A percentile compares a stretch with the other conserved stretches of the same genome.
Evolutionary conservation across 1,139 yeast species (phyloP).

Genomic region (Zygosaccharomyces sapae): DNA sequence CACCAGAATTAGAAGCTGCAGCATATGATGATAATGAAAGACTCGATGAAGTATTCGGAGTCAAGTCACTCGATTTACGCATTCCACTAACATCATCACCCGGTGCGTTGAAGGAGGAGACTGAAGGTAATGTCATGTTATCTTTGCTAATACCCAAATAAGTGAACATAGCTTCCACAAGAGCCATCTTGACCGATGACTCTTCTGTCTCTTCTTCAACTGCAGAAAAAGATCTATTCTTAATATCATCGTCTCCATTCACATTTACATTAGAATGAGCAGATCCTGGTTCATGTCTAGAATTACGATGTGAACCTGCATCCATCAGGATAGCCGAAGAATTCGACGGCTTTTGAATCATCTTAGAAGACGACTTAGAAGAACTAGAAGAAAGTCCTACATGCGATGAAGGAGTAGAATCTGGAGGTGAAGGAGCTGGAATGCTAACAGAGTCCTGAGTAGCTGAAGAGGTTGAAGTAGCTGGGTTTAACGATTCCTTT

Average conservation of each 20-base stretch:
- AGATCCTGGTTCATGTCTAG: conserved; percentile 6
- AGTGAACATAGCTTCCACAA: conserved; percentile 71
- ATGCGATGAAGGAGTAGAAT: conserved; percentile 9
- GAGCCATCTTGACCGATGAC: conserved; percentile 59
- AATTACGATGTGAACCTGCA: conserved; percentile 2
- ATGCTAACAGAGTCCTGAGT: conserved; percentile 5
- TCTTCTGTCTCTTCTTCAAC: conserved; percentile 74
- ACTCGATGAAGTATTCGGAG: conserved; percentile 9
- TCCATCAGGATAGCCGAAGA: conserved; percentile 12
- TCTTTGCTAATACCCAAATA: conserved; percentile 62
- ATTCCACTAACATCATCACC: conserved; percentile 4
- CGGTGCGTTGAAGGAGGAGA: conserved; percentile 4
- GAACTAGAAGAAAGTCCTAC: conserved; percentile 5
- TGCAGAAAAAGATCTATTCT: conserved; percentile 44
- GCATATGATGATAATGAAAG: conserved; percentile 15
- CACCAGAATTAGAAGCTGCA: conserved; percentile 18
- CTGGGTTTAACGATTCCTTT: conserved; percentile 32
- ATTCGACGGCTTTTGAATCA: conserved; percentile 7
- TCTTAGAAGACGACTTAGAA: conserved; percentile 8
- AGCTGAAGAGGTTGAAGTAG: conserved; percentile 2
- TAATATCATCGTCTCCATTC: conserved; percentile 31
- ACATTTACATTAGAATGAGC: conserved; percentile 4
- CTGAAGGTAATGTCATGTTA: conserved; percentile 30
- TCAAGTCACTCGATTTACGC: conserved; percentile 1
- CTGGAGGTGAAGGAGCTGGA: conserved; percentile 7